Evolutionary conservation across 2,329 filamentous ascomycete genomes (phyloP), one percentile per base, ranked within the genome.

Genomic region (Claviceps maximensis): DNA sequence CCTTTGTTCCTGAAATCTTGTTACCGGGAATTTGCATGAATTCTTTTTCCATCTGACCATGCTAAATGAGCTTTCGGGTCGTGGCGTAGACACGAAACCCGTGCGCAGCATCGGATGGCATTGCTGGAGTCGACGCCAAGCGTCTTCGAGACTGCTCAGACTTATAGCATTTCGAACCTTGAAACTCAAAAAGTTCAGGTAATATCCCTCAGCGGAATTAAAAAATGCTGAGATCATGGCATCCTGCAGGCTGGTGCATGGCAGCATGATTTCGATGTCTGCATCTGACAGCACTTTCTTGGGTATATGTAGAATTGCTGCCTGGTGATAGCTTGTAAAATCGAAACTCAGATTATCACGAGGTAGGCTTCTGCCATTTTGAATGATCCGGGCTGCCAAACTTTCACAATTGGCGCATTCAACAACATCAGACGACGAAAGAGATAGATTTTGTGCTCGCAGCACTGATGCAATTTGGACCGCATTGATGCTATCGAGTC

Each of bases 401-500:
- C 61, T 67, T 4, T 69, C 67, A 57, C 69, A 74, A 48, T 66
- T 79, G 0, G 76, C 73, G 53, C 74, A 74, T 60, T 86, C 82
- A 52, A 96, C 77, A 15, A 96, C 81, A 64, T 95, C 87, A 1
- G 81, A 78, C 0, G 86, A 82, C 1, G 81, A 80, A 0, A 89
- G 67, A 1, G 65, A 61, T 41, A 82, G 70, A 0, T 82, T 82
- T 19, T 75, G 61, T 41, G 74, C 77, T 19, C 84, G 80, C 17
- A 96, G 71, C 27, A 75, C 70, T 1, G 80, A 76, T 0, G 89
- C 87, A 10, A 95, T 74, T 61, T 95, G 89, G 5, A 84, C 77
- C 0, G 89, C 87, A 55, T 86, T 90, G 61, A 97, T 93, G 63
- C 90, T 96, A 67, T 96, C 90, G 3, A 96, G 71, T 0, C 91